A percentile compares a stretch with the other conserved stretches of the same genome.
Conservation (phyloP, 2,329 filamentous ascomycete species). For the Talaromyces sp. region DNA sequence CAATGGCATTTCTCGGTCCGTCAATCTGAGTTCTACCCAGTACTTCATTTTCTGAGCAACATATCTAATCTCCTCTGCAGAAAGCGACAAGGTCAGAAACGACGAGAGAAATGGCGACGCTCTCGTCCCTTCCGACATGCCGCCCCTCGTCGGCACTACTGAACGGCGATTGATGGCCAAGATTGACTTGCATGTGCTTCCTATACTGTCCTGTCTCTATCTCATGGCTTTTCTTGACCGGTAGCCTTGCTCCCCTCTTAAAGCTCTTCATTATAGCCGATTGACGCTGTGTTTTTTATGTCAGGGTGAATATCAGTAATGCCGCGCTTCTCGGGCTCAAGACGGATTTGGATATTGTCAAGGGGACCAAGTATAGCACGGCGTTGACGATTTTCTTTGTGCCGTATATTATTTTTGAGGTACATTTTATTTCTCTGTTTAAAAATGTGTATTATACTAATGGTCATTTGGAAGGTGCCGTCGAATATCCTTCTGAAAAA, state of each 20-base stretch:
- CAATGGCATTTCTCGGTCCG: not conserved
- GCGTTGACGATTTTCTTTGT: constrained; percentile 77
- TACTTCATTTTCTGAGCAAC: no score
- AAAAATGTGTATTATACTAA: no score
- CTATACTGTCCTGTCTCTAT: constrained; percentile 67
- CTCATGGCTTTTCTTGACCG: constrained; percentile 60
- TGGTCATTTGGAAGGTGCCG: constrained; percentile 60
- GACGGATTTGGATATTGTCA: constrained; percentile 54
- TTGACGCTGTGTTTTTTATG: constrained; percentile 13
- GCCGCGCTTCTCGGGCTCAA: constrained; percentile 62
- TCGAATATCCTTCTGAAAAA: constrained; percentile 67
- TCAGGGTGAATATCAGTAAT: constrained; percentile 71
- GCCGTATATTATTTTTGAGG: constrained; percentile 58
- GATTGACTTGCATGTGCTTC: constrained; percentile 66
- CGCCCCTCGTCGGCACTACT: constrained; percentile 25
- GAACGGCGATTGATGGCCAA: constrained; percentile 62
- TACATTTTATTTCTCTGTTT: no score
- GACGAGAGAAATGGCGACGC: not conserved
- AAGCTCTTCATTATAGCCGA: not conserved
- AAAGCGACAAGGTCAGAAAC: not conserved
- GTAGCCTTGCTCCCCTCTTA: constrained; percentile 18
- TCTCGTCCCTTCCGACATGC: not conserved
- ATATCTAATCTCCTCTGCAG: not conserved
- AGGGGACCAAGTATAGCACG: constrained; percentile 61
- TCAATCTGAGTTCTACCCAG: not conserved